A percentile compares a stretch with the other conserved stretches of the same genome.
These are phyloP conservation scores for Pholiota microspora DNA, from an alignment of 768 basidiomycete genomes.

Conservation along the genomic window DNA sequence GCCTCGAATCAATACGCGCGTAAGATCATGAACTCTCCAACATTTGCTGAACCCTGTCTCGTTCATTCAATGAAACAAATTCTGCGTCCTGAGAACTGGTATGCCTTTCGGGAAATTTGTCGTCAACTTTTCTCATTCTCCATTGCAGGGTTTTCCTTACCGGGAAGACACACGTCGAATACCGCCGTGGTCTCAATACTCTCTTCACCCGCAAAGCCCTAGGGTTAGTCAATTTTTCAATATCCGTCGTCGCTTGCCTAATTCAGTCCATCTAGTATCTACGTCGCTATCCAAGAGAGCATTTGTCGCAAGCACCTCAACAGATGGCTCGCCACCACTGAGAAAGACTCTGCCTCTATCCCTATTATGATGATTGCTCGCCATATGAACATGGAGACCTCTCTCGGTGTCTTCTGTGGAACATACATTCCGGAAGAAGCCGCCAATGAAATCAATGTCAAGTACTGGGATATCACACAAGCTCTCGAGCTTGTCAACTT, in stretches of 20 bases:
- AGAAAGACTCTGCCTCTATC: constrained; percentile 46
- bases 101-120: constrained; percentile 12
- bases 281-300: constrained; percentile 78
- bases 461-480: constrained; percentile 94
- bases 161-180: constrained; percentile 91
- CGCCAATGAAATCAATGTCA: constrained; percentile 78
- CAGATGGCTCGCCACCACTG: constrained; percentile 65
- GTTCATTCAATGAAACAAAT: constrained; percentile 90
- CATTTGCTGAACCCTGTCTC: constrained; percentile 90
- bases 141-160: constrained; percentile 89
- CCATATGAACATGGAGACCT: constrained; percentile 95
- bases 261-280: constrained; percentile 50
- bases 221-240: constrained; percentile 46
- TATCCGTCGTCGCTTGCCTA: background rate
- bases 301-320: constrained; percentile 76
- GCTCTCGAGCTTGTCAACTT: constrained; percentile 99
- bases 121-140: constrained; percentile 2
- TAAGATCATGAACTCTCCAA: constrained; percentile 95
- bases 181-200: constrained; percentile 84
- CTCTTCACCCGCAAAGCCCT: constrained; percentile 95
- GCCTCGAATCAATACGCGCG: constrained; percentile 90
- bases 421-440: constrained; percentile 81
- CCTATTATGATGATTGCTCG: constrained; percentile 91
- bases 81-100: constrained; percentile 87
- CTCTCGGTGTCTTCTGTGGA: constrained; percentile 94